Evolutionary conservation across 306 rosid genomes (phyloP).

Genomic region (Fagus crenata): DNA sequence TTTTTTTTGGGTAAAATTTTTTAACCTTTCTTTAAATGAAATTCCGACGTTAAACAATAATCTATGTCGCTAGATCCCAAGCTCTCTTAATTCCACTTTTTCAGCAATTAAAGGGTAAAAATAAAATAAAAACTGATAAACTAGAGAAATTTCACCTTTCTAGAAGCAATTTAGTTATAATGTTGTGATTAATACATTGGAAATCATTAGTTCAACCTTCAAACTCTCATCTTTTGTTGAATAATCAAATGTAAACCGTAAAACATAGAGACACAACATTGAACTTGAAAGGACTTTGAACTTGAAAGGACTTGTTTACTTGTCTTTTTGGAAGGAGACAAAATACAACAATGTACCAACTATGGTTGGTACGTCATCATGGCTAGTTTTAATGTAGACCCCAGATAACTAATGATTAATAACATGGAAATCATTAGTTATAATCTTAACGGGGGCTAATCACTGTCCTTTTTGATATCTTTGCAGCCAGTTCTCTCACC

Average conservation of each 20-base stretch:
- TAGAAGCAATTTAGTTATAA: neutral
- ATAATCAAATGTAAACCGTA: neutral
- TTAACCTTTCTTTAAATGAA: too few species aligned
- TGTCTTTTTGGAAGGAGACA: neutral
- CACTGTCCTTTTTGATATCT: constrained; percentile 70
- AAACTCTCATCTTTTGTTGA: neutral
- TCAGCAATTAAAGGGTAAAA: neutral
- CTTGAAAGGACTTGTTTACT: neutral
- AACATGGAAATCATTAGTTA: too few species aligned
- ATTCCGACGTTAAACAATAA: too few species aligned
- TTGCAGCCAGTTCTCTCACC: constrained; percentile 85
- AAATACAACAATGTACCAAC: neutral
- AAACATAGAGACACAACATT: neutral
- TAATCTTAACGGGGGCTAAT: neutral
- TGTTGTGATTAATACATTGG: neutral
- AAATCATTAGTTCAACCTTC: neutral
- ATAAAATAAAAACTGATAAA: too few species aligned
- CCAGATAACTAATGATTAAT: too few species aligned
- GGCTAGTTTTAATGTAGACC: neutral
- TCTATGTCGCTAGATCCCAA: too few species aligned
- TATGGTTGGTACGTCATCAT: neutral
- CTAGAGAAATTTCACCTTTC: neutral
- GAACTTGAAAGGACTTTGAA: neutral
- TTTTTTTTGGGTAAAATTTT: too few species aligned
- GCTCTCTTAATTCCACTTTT: neutral